These are phyloP conservation scores for Aspergillus nidulans DNA, from an alignment of 495 filamentous ascomycete species.

Conservation along the genomic window DNA sequence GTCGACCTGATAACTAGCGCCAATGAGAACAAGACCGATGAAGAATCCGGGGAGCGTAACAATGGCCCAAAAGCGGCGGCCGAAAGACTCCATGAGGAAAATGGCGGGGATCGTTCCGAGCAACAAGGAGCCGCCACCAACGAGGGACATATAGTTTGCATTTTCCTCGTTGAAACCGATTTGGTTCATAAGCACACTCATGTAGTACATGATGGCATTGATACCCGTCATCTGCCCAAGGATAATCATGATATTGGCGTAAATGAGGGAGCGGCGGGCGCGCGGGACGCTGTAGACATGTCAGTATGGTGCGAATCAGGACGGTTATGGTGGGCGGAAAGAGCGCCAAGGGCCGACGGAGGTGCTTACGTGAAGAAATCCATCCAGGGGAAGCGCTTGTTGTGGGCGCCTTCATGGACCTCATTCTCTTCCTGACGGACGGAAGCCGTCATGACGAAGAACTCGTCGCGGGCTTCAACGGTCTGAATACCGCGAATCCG, in stretches of 20 bases:
- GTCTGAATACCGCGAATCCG: constrained; percentile 51
- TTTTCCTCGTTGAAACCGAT: constrained; percentile 51
- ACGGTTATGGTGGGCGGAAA: not conserved
- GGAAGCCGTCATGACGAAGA: constrained; percentile 45
- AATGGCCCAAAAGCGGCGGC: constrained; percentile 59
- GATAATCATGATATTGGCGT: constrained; percentile 60
- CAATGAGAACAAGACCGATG: constrained; percentile 54
- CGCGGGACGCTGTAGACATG: constrained; percentile 32
- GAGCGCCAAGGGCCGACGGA: not conserved
- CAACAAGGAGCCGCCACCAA: constrained; percentile 54
- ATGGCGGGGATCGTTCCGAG: constrained; percentile 56
- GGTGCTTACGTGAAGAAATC: constrained; percentile 51
- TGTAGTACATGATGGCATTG: constrained; percentile 62
- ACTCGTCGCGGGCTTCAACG: constrained; percentile 51
- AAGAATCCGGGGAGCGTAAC: constrained; percentile 59
- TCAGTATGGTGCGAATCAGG: not conserved
- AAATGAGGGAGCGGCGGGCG: constrained; percentile 55
- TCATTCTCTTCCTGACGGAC: constrained; percentile 47
- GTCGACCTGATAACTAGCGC: constrained; percentile 47
- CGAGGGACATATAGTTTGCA: constrained; percentile 58
- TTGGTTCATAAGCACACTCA: constrained; percentile 52
- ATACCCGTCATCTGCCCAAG: constrained; percentile 59
- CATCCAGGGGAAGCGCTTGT: constrained; percentile 51
- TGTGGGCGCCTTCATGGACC: constrained; percentile 36
- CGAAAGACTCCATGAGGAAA: constrained; percentile 56